phyloP scores from a whole-genome alignment of 441 rosid genomes.

The Arabidopsis lyrata region DNA sequence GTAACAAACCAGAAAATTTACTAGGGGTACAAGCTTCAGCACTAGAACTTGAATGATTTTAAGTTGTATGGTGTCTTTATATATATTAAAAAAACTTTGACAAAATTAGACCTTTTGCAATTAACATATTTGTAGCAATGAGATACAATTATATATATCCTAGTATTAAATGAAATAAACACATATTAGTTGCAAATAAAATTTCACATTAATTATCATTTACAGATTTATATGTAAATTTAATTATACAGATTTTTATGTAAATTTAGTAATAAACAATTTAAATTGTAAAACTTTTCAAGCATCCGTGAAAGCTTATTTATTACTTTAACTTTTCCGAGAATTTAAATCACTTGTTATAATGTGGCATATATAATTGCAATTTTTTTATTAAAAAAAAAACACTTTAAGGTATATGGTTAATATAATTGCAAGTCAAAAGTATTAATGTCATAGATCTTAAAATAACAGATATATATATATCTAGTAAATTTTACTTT shows the following conservation, averaged over 20 bases:
- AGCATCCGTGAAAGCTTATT: neutral
- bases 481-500: neutral
- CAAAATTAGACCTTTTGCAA: slow-evolving; percentile 1
- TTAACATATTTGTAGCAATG: neutral
- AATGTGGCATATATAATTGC: neutral
- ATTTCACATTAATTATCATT: slow-evolving; percentile 2
- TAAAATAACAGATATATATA: slow-evolving; percentile 4
- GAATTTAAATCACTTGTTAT: neutral
- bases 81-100: neutral
- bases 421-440: too few species aligned
- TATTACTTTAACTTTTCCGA: neutral
- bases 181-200: neutral
- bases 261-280: neutral
- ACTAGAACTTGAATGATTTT: neutral
- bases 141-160: neutral
- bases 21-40: neutral
- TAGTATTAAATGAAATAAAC: neutral
- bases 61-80: neutral
- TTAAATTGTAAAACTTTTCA: neutral
- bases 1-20: neutral
- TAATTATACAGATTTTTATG: neutral
- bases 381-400: neutral
- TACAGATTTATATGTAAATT: neutral
- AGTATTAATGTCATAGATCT: slow-evolving; percentile 6
- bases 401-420: neutral